Evolutionary conservation across 2,329 filamentous ascomycete species (phyloP).

Genomic region (Fonsecaea nubica): DNA sequence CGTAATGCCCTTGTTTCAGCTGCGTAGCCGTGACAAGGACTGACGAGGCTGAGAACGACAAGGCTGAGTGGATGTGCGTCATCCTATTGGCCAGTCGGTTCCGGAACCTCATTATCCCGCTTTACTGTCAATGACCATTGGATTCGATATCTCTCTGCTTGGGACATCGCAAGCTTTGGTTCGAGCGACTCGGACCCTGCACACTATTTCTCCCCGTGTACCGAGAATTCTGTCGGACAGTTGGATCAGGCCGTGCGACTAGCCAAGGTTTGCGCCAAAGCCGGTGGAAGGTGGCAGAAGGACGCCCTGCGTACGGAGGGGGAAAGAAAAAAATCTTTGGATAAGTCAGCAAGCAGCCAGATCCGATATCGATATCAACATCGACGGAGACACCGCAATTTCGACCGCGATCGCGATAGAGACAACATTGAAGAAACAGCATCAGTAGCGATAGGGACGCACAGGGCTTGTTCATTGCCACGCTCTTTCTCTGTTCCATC

Average conservation of each 20-base stretch:
- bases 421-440: neutral
- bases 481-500: too few species aligned
- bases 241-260: neutral
- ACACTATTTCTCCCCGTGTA: neutral
- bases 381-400: neutral
- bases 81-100: neutral
- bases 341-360: neutral
- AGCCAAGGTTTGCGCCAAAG: neutral
- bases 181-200: neutral
- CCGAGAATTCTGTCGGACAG: neutral
- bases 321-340: neutral
- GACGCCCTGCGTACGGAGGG: neutral
- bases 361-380: neutral
- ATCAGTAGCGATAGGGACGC: too few species aligned
- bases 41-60: neutral
- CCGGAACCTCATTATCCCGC: neutral
- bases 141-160: neutral
- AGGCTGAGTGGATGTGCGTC: neutral
- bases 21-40: neutral
- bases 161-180: neutral
- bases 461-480: too few species aligned
- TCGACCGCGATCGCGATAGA: neutral
- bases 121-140: neutral
- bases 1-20: too few species aligned
- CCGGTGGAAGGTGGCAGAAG: constrained; percentile 1